phyloP scores from a whole-genome alignment of 495 filamentous ascomycete species.

The Aspergillus mulundensis region DNA sequence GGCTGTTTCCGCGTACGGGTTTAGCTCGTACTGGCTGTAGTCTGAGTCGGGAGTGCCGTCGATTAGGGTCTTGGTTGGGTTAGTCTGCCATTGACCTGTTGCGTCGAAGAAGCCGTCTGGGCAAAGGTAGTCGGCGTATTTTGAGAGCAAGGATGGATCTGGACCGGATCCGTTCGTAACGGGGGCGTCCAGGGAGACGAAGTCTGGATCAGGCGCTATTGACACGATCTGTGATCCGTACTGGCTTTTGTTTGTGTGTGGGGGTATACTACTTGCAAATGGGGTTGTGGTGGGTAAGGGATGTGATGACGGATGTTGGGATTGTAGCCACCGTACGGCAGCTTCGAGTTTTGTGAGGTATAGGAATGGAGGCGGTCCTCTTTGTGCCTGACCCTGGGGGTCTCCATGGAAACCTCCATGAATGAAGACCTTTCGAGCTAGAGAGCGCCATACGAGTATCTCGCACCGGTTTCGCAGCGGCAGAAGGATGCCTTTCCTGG shows the following conservation, averaged over 20 bases:
- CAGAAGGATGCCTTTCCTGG: conserved; percentile 68
- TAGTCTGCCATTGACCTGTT: conserved; percentile 28
- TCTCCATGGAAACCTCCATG: conserved; percentile 54
- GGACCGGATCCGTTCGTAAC: conserved; percentile 2
- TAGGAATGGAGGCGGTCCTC: conserved; percentile 41
- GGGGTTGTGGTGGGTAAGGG: neutral
- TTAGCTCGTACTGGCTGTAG: conserved; percentile 41
- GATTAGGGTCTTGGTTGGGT: conserved; percentile 23
- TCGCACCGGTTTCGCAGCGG: conserved; percentile 70
- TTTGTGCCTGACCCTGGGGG: conserved; percentile 30
- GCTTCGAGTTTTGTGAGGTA: conserved; percentile 39
- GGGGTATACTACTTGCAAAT: conserved; percentile 7
- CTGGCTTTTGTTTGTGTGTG: conserved; percentile 12
- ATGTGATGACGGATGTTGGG: conserved; percentile 21
- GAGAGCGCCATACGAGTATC: conserved; percentile 76
- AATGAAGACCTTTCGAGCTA: conserved; percentile 73
- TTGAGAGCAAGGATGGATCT: conserved; percentile 21
- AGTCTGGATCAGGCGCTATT: conserved; percentile 32
- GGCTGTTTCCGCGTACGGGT: conserved; percentile 30
- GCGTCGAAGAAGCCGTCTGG: conserved; percentile 36
- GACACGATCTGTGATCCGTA: conserved; percentile 34
- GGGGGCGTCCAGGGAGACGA: conserved; percentile 17
- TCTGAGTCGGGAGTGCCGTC: conserved; percentile 42
- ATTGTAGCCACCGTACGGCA: conserved; percentile 39
- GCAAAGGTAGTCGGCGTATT: conserved; percentile 37